A percentile compares a stretch with the other conserved stretches of the same genome.
phyloP scores from a whole-genome alignment of 2,329 filamentous ascomycete species.

The Lachnellula suecica region DNA sequence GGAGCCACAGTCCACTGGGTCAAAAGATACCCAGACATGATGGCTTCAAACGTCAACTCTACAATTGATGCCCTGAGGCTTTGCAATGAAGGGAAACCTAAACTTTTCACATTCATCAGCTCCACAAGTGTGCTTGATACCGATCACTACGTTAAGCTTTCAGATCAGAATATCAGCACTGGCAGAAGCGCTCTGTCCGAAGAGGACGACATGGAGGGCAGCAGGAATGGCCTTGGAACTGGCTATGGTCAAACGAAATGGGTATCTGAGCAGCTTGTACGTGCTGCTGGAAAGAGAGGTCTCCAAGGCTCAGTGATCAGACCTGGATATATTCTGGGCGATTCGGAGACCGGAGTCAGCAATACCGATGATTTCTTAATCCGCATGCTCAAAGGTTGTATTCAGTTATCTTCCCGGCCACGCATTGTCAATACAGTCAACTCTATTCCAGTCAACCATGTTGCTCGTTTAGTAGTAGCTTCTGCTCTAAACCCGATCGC shows the following conservation, averaged over 20 bases:
- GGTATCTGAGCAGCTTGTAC: conserved; percentile 67
- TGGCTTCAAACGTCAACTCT: conserved; percentile 74
- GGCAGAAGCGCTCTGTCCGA: conserved; percentile 70
- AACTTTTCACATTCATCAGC: conserved; percentile 77
- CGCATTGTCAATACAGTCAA: conserved; percentile 86
- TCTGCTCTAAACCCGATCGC: conserved; percentile 48
- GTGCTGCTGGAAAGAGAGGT: conserved; percentile 76
- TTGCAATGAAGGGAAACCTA: conserved; percentile 74
- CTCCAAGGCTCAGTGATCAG: conserved; percentile 75
- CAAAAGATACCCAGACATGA: conserved; percentile 70
- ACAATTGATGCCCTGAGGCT: conserved; percentile 76
- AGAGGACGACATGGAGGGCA: conserved; percentile 75
- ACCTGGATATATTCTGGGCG: conserved; percentile 82
- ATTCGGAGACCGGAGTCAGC: conserved; percentile 66
- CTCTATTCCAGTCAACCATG: conserved; percentile 82
- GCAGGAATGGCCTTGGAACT: conserved; percentile 72
- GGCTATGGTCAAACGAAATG: conserved; percentile 94
- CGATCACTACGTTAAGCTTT: conserved; percentile 76
- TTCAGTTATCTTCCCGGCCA: conserved; percentile 74
- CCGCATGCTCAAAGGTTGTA: conserved; percentile 81
- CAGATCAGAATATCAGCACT: conserved; percentile 57
- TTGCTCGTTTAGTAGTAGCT: conserved; percentile 77
- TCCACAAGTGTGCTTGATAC: conserved; percentile 83
- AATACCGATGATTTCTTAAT: conserved; percentile 91
- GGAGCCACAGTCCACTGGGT: conserved; percentile 81